phyloP scores from a whole-genome alignment of 805 yeast genomes.

The Suhomyces kilbournensis region DNA sequence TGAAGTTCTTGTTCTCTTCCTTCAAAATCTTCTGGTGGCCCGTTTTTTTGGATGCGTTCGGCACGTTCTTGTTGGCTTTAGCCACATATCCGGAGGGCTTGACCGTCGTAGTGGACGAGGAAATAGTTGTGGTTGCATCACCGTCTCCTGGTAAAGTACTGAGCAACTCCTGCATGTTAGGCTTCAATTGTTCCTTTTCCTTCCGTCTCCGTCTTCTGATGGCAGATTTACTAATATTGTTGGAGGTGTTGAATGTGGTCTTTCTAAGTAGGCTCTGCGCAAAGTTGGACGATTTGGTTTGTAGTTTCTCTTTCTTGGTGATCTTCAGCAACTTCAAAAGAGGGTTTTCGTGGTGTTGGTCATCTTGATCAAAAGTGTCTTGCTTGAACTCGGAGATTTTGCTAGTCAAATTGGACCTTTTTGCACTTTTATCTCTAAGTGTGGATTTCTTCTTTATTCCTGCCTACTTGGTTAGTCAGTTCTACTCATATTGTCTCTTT shows the following conservation, averaged over 20 bases:
- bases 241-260: conserved; percentile 31
- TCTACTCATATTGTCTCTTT: neutral
- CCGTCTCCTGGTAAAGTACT: conserved; percentile 45
- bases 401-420: conserved; percentile 18
- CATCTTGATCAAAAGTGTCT: conserved; percentile 11
- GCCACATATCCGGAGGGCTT: conserved; percentile 10
- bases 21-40: conserved; percentile 49
- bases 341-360: conserved; percentile 36
- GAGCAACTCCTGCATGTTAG: conserved; percentile 63
- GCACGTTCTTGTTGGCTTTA: conserved; percentile 38
- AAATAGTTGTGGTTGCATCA: conserved; percentile 7
- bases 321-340: conserved; percentile 52
- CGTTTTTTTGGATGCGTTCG: conserved; percentile 45
- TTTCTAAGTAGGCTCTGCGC: conserved; percentile 26
- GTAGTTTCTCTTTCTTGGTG: conserved; percentile 52
- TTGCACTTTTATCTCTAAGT: conserved; percentile 31
- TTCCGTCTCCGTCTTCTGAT: conserved; percentile 60
- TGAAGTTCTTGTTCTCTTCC: conserved; percentile 59
- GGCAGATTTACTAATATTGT: conserved; percentile 64
- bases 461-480: conserved; percentile 13
- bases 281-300: conserved; percentile 37
- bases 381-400: conserved; percentile 27
- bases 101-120: conserved; percentile 15
- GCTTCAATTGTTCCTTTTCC: conserved; percentile 59
- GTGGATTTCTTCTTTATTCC: conserved; percentile 35